These are phyloP conservation scores for Sabuloglossum arenarium DNA, from an alignment of 495 filamentous ascomycete species.

Conservation along the genomic window DNA sequence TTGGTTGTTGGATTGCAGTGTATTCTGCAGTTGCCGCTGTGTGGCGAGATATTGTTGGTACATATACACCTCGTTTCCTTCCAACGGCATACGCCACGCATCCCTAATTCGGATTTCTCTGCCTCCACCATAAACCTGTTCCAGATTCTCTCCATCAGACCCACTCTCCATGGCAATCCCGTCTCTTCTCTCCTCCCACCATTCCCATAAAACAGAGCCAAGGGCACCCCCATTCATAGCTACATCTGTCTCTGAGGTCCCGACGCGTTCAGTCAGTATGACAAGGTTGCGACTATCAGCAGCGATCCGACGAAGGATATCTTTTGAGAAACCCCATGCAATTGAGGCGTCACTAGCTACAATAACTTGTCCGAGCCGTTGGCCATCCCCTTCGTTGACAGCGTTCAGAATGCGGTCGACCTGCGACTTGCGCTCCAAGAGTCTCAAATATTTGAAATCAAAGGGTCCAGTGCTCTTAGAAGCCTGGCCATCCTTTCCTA, in stretches of 20 bases:
- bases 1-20: conserved; percentile 36
- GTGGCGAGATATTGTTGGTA: conserved; percentile 87
- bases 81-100: conserved; percentile 39
- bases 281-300: conserved; percentile 59
- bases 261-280: conserved; percentile 49
- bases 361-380: conserved; percentile 45
- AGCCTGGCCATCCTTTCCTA: conserved; percentile 19
- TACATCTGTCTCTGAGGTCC: not conserved
- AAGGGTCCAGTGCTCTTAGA: conserved; percentile 46
- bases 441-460: conserved; percentile 66
- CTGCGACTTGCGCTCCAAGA: conserved; percentile 49
- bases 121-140: conserved; percentile 45
- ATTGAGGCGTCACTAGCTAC: conserved; percentile 76
- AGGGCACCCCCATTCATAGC: conserved; percentile 17
- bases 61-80: conserved; percentile 47
- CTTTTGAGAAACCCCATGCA: conserved; percentile 88
- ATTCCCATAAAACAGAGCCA: conserved; percentile 35
- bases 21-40: conserved; percentile 57
- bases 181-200: conserved; percentile 42
- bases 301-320: conserved; percentile 56
- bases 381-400: conserved; percentile 19
- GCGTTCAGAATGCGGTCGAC: conserved; percentile 39
- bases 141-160: conserved; percentile 36
- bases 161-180: conserved; percentile 37
- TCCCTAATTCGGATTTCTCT: conserved; percentile 35